Conservation (phyloP, 495 filamentous ascomycete species). For the Aspergillus saccharolyticus region DNA sequence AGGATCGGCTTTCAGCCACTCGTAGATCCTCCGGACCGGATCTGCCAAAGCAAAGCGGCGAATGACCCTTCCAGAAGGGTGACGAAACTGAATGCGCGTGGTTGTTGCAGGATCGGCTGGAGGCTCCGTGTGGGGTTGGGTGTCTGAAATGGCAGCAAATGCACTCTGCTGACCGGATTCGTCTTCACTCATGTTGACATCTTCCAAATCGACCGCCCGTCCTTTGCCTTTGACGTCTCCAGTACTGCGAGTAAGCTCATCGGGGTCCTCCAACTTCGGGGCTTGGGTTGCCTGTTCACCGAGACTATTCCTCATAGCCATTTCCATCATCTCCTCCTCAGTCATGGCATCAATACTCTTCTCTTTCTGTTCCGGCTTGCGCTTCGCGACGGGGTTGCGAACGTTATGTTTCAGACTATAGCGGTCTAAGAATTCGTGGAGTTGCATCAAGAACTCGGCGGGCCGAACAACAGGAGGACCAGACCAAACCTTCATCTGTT, state of each 20-base stretch:
- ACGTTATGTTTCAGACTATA: conserved; percentile 83
- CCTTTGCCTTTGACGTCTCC: conserved; percentile 62
- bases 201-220: conserved; percentile 44
- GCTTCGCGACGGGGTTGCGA: conserved; percentile 84
- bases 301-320: conserved; percentile 85
- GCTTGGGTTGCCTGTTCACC: conserved; percentile 32
- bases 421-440: conserved; percentile 92
- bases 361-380: conserved; percentile 67
- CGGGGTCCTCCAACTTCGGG: conserved; percentile 62
- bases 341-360: conserved; percentile 82
- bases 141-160: conserved; percentile 64
- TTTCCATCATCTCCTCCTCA: conserved; percentile 92
- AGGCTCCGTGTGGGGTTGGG: conserved; percentile 74
- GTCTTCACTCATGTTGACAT: conserved; percentile 29
- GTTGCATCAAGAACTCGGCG: conserved; percentile 78
- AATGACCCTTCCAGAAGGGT: conserved; percentile 74
- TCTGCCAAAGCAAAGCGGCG: conserved; percentile 79
- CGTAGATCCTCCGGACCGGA: conserved; percentile 75
- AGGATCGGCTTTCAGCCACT: conserved; percentile 87
- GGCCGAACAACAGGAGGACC: conserved; percentile 71
- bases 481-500: conserved; percentile 96
- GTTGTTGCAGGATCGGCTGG: conserved; percentile 59
- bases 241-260: conserved; percentile 68
- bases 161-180: conserved; percentile 23
- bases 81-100: conserved; percentile 87